Base-by-base conservation (phyloP, 768 basidiomycete genomes). In the Trametes gibbosa region DNA sequence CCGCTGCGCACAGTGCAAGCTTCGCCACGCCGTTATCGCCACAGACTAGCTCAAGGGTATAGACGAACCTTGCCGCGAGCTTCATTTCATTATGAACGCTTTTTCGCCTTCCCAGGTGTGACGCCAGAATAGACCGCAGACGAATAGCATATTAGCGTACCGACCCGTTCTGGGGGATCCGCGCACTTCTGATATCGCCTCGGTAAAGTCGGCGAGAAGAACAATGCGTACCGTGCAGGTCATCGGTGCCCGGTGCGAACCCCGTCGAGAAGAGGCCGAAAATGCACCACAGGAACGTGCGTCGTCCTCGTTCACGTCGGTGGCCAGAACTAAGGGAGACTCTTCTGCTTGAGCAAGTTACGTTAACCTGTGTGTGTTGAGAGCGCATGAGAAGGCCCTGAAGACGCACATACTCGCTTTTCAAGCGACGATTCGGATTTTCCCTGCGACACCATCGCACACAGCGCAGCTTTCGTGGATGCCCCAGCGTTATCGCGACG, bases 141-240 rank as follows among this genome's bases (percentile, higher is more conserved):
- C 55, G 29, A 56, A 42, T 56, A 56, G 21, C 47, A 25, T 34
- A 48, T 42, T 25, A 39, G 47, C 47, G 25, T 49, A 24, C 37
- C 39, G 27, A 23, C 8, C 55, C 47, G 29, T 19, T 23, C 40
- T 4, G 37, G 37, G 27, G 55, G 55, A 56, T 56, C 55, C 19
- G 55, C 55, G 55, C 10, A 17, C 47, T 32, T 42, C 17, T 29
- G 21, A 32, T 29, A n/a, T 29, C 32, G 42, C n/a, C 47, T 55
- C 54, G 46, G 43, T 48, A 40, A 32, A 5, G 55, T 50, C 47
- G 47, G 47, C 41, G 55, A 49, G 55, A 49, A 56, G 55, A 8
- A 29, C 23, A n/a, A n/a, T 14, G 29, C 16, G 45, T 17, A 12
- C 17, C 35, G 13, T 3, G 17, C 14, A 48, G 34, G 24, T 35